Evolutionary conservation across 2,329 filamentous ascomycete species (phyloP).

Genomic region (Basipetospora chlamydospora): DNA sequence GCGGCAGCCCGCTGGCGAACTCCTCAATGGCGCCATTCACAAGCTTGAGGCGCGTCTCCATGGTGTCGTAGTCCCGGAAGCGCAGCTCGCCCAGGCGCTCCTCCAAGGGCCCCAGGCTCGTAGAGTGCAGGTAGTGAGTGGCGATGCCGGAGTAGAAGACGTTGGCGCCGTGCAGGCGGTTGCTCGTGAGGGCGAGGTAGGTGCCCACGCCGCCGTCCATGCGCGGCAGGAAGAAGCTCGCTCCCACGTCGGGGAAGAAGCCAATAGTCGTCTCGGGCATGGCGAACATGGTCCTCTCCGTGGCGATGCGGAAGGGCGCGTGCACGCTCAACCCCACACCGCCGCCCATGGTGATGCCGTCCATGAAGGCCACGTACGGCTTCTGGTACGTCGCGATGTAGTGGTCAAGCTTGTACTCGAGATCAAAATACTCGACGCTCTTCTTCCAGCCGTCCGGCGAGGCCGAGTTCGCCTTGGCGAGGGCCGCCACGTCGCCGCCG

Average conservation of each 20-base stretch:
- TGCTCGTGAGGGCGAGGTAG: constrained; percentile 85
- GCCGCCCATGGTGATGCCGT: constrained; percentile 96
- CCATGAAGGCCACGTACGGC: constrained; percentile 90
- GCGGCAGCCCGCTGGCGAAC: constrained; percentile 72
- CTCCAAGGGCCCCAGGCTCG: constrained; percentile 67
- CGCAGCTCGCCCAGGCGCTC: constrained; percentile 74
- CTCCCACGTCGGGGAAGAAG: constrained; percentile 97
- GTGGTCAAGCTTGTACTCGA: constrained; percentile 95
- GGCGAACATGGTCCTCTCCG: constrained; percentile 86
- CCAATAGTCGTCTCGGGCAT: constrained; percentile 99
- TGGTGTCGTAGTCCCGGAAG: constrained; percentile 62
- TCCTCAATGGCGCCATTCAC: constrained; percentile 87
- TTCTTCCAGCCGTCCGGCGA: constrained; percentile 55
- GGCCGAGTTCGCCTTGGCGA: constrained; percentile 59
- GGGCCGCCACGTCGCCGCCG: constrained; percentile 73
- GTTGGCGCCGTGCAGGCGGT: constrained; percentile 67
- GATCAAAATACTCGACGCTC: constrained; percentile 75
- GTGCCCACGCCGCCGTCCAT: constrained; percentile 79
- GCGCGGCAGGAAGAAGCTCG: constrained; percentile 85
- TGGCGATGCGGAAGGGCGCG: constrained; percentile 91
- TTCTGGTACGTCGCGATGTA: constrained; percentile 86
- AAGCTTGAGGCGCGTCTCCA: constrained; percentile 48
- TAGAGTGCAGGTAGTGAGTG: constrained; percentile 92
- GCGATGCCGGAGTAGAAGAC: constrained; percentile 84
- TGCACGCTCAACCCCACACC: constrained; percentile 90